Evolutionary conservation across 139 green algal species (phyloP).

Genomic region (Asterochloris erici): DNA sequence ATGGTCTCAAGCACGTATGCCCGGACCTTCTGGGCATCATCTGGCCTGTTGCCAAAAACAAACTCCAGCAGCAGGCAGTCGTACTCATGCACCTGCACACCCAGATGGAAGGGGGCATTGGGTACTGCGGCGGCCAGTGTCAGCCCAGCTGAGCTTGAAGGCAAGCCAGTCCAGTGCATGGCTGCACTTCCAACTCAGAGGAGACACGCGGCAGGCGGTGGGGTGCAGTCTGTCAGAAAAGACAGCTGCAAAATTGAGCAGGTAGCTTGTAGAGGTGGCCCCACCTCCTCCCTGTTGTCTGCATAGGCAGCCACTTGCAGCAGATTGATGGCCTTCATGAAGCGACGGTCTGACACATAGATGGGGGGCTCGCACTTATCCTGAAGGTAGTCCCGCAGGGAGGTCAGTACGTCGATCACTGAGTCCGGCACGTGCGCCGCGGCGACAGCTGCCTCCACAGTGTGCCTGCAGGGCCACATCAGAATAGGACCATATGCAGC

Average conservation of each 20-base stretch:
- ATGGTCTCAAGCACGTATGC: constrained; percentile 77
- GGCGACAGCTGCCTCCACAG: constrained; percentile 35
- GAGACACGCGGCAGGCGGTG: too few relatives aligned
- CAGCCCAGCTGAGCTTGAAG: too few relatives aligned
- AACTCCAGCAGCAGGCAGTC: constrained; percentile 74
- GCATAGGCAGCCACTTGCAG: constrained; percentile 78
- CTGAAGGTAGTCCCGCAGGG: constrained; percentile 77
- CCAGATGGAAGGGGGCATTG: background rate
- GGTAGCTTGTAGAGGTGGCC: too few relatives aligned
- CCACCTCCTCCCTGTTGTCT: constrained; percentile 50
- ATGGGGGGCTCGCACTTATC: constrained; percentile 90
- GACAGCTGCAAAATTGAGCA: too few relatives aligned
- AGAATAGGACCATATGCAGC: background rate
- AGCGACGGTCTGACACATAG: constrained; percentile 86
- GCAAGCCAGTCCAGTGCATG: too few relatives aligned
- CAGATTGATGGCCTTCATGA: constrained; percentile 86
- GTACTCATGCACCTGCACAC: constrained; percentile 47
- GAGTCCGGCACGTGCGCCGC: constrained; percentile 65
- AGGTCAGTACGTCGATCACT: constrained; percentile 85
- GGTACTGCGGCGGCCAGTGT: too few relatives aligned
- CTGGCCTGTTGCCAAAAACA: constrained; percentile 64
- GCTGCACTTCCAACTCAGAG: too few relatives aligned
- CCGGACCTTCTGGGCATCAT: constrained; percentile 64
- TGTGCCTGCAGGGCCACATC: constrained; percentile 17
- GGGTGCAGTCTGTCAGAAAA: too few relatives aligned